Percentiles rank a stretch among this genome's conserved stretches.
phyloP scores from a whole-genome alignment of 1,139 yeast species.

The Neolecta irregularis region DNA sequence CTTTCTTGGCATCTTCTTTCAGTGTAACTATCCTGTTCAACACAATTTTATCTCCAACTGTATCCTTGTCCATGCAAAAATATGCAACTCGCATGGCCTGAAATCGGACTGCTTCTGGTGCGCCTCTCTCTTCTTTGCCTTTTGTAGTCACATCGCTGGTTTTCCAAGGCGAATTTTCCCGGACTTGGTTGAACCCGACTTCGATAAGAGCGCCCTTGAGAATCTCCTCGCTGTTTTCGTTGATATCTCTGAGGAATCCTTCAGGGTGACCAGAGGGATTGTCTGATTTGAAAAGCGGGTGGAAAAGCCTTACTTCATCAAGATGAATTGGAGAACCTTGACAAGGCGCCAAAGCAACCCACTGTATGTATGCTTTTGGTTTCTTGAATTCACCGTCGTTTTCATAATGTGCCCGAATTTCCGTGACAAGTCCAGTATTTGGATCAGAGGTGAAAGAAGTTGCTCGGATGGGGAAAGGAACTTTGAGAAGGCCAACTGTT shows the following conservation, averaged over 20 bases:
- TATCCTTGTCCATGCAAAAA: slow-evolving; percentile 79
- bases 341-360: slow-evolving; percentile 57
- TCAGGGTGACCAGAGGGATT: slow-evolving; percentile 82
- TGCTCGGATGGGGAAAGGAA: slow-evolving; percentile 69
- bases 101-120: slow-evolving; percentile 81
- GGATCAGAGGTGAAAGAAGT: slow-evolving; percentile 49
- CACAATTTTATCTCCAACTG: slow-evolving; percentile 38
- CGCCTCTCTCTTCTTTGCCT: slow-evolving; percentile 40
- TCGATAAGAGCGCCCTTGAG: slow-evolving; percentile 58
- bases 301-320: slow-evolving; percentile 70
- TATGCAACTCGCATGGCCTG: slow-evolving; percentile 96
- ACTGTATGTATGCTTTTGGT: slow-evolving; percentile 91
- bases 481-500: slow-evolving; percentile 88
- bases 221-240: slow-evolving; percentile 60
- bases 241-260: slow-evolving; percentile 74
- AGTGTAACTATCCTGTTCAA: slow-evolving; percentile 80
- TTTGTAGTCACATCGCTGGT: slow-evolving; percentile 40
- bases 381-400: slow-evolving; percentile 41
- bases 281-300: slow-evolving; percentile 77
- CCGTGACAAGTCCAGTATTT: slow-evolving; percentile 42
- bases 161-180: slow-evolving; percentile 51
- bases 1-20: slow-evolving; percentile 43
- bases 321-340: slow-evolving; percentile 48
- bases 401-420: slow-evolving; percentile 70
- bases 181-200: slow-evolving; percentile 55